Base-by-base conservation (phyloP, 768 basidiomycete genomes). In the Candolleomyces efflorescens region DNA sequence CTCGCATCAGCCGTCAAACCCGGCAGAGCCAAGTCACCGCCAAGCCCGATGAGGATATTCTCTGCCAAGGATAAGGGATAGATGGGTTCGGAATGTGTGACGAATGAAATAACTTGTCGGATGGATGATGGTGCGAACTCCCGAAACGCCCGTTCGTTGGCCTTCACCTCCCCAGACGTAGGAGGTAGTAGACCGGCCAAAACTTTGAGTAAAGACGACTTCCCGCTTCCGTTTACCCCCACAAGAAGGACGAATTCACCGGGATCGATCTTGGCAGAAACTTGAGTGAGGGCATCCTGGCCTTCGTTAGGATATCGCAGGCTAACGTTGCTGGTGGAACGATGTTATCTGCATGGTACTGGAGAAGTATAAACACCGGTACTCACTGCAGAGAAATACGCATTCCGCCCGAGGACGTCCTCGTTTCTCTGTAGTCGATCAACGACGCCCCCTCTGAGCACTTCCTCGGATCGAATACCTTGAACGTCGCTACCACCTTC, bases 221-320 rank as follows among this genome's bases (percentile, higher is more conserved):
- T 81, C 6, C 78, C 79, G 61, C 75, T 74, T 9, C 78, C 78
- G 59, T 78, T 79, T 9, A 57, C 64, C 12, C 81, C 81, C 9
- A 80, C 78, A 37, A 82, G 64, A 22, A 80, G 72, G 22, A 79
- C 71, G 6, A 80, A 63, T 32, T 74, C 69, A 1, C 80, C 80
- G 6, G 78, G 63, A 7, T 71, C 59, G 51, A 82, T 71, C 15
- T 62, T 67, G 53, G 81, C 68, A 0, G 75, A 73, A 49, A 78
- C 60, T 50, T 72, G 62, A 20, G 64, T 50, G 13, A 78, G 64
- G 18, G 67, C 67, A n/a, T 44, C 64, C 53, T n/a, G 27, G 44
- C 10, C 37, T 17, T 47, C 48, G 23, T 48, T 46, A 41, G 23
- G 59, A 53, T 60, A 67, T 23, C 18, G 49, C 24, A 65, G 61